Percentiles rank a stretch among this genome's conserved stretches.
Conservation (phyloP, 257 asterid genomes). For the Gentiana dahurica region DNA sequence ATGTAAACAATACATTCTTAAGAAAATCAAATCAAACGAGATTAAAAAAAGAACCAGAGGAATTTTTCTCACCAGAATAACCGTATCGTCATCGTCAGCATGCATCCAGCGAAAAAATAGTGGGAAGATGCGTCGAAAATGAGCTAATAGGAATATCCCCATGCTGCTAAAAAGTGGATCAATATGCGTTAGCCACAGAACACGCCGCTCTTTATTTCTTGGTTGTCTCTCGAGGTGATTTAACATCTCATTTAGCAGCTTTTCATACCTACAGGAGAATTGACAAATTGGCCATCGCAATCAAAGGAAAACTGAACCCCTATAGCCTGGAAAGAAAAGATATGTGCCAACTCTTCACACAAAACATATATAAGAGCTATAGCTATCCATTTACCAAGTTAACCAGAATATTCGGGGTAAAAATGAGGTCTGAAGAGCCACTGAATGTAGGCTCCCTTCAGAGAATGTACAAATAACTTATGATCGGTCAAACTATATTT, state of each 20-base stretch:
- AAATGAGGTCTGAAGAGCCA: too few species aligned
- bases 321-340: too few species aligned
- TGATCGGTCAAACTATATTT: too few species aligned
- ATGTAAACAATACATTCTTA: too few species aligned
- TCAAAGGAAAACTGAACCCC: too few species aligned
- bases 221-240: constrained; percentile 92
- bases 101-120: constrained; percentile 93
- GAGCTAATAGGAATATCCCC: constrained; percentile 70
- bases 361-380: not conserved
- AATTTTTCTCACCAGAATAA: constrained; percentile 50
- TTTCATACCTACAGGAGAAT: constrained; percentile 55
- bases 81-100: constrained; percentile 81
- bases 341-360: too few species aligned
- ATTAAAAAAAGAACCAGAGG: constrained; percentile 3
- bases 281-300: too few species aligned
- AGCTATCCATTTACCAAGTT: not conserved
- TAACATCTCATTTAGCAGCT: constrained; percentile 73
- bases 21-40: too few species aligned
- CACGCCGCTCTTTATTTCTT: constrained; percentile 70
- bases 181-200: constrained; percentile 61
- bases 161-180: constrained; percentile 60
- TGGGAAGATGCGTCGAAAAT: constrained; percentile 76
- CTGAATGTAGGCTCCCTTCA: too few species aligned
- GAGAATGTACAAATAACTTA: too few species aligned
- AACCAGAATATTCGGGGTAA: not conserved